These are phyloP conservation scores for Mucor lusitanicus DNA, from an alignment of 371 early-diverging fungal genomes.

Conservation along the genomic window DNA sequence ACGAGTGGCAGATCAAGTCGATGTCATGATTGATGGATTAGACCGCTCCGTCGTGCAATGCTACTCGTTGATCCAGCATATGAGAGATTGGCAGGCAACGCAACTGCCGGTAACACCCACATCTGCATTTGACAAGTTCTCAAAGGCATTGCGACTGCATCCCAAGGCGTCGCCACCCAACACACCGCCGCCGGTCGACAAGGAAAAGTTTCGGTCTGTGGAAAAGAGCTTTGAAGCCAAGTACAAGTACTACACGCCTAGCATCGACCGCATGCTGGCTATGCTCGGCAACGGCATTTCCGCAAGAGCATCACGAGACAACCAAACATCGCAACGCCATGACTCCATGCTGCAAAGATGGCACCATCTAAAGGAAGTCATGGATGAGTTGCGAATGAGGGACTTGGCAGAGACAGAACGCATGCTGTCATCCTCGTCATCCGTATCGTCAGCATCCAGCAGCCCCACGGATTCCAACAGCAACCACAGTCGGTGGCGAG, in stretches of 20 bases:
- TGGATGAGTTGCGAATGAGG: slow-evolving; percentile 49
- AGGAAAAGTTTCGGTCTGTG: slow-evolving; percentile 51
- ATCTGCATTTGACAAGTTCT: slow-evolving; percentile 16
- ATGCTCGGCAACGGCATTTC: slow-evolving; percentile 63
- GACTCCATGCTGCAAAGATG: slow-evolving; percentile 56
- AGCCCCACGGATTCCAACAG: slow-evolving; percentile 4
- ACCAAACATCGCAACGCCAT: slow-evolving; percentile 45
- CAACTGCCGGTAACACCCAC: slow-evolving; percentile 1
- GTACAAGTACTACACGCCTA: slow-evolving; percentile 63
- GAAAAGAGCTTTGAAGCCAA: slow-evolving; percentile 67
- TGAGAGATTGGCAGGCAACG: slow-evolving; percentile 34
- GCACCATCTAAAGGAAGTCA: slow-evolving; percentile 49
- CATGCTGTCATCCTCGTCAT: slow-evolving; percentile 13
- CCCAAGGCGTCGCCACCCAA: slow-evolving; percentile 4
- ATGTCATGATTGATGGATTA: slow-evolving; percentile 63
- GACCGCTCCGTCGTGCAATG: slow-evolving; percentile 60
- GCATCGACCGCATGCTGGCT: slow-evolving; percentile 59
- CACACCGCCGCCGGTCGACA: slow-evolving; percentile 36
- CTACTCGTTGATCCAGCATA: slow-evolving; percentile 49
- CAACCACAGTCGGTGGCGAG: slow-evolving; percentile 24
- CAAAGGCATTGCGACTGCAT: slow-evolving; percentile 17
- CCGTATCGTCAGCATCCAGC: background rate
- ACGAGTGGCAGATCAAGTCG: slow-evolving; percentile 61
- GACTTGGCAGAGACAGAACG: slow-evolving; percentile 53
- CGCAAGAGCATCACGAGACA: slow-evolving; percentile 53